Conservation (phyloP, 257 asterid species). For the Capsicum chinense region DNA sequence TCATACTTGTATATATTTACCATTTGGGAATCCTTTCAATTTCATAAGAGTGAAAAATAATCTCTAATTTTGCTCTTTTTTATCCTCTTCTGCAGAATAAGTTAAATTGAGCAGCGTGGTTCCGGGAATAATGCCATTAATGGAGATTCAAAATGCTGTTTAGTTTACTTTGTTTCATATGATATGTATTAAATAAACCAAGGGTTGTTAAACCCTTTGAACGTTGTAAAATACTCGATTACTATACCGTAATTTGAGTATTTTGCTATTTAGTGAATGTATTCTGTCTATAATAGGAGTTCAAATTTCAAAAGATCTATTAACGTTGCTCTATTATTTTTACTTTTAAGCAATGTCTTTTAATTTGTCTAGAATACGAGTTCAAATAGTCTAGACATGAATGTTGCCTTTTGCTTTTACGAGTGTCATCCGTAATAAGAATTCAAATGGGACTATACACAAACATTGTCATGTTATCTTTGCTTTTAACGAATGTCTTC, state of each 20-base stretch:
- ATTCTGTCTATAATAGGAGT: background rate
- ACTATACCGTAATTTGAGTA: background rate
- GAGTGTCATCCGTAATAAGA: too few species aligned
- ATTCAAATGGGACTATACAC: too few species aligned
- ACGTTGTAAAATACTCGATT: background rate
- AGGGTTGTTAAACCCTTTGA: slow-evolving; percentile 5
- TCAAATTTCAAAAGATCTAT: background rate
- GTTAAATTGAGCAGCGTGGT: background rate
- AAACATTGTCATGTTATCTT: too few species aligned
- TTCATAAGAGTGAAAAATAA: too few species aligned
- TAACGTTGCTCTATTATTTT: background rate
- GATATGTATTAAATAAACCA: background rate
- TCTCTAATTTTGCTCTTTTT: background rate
- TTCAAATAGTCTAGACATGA: too few species aligned
- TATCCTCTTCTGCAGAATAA: background rate
- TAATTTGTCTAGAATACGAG: background rate
- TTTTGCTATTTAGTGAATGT: background rate
- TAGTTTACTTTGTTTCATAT: too few species aligned
- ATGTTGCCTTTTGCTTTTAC: too few species aligned
- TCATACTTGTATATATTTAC: too few species aligned
- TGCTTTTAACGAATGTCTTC: too few species aligned
- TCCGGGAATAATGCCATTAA: background rate
- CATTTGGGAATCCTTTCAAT: too few species aligned
- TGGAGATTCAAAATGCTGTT: too few species aligned
- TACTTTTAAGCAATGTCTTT: background rate